Conservation (phyloP, 176 grass and related monocot genomes). For the Aegilops longissima region DNA sequence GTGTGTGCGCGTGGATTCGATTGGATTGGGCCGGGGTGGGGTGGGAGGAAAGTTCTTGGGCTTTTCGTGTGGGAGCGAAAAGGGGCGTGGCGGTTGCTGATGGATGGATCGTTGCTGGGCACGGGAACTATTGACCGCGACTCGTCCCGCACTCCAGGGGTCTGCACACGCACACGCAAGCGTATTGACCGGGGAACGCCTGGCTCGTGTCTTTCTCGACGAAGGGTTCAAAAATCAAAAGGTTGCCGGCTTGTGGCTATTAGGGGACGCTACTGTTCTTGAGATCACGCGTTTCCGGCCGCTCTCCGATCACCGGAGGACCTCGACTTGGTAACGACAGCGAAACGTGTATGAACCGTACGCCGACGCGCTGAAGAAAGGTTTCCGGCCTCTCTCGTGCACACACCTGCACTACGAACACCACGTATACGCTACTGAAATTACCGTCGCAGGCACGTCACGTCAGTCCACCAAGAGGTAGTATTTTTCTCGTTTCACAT, state of each 20-base stretch:
- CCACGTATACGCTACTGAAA: too few relatives aligned
- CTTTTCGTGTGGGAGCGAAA: neutral
- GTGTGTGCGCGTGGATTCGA: neutral
- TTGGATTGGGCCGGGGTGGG: neutral
- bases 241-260: neutral
- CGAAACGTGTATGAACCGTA: neutral
- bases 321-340: neutral
- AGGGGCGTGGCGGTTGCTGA: neutral
- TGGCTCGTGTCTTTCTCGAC: neutral
- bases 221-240: neutral
- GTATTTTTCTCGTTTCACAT: too few relatives aligned
- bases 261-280: neutral
- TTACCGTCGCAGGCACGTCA: neutral
- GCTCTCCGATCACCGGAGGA: neutral
- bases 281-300: neutral
- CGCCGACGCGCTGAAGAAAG: slow-evolving; percentile 15
- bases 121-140: neutral
- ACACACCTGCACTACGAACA: neutral
- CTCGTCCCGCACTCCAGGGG: too few relatives aligned
- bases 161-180: slow-evolving; percentile 7
- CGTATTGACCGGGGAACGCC: neutral
- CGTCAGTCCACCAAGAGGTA: neutral
- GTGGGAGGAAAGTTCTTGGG: slow-evolving; percentile 39
- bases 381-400: neutral
- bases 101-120: neutral